Evolutionary conservation across 1,139 yeast species (phyloP), one percentile per base, ranked within the genome.

Genomic region (Blastobotrys illinoisensis): DNA sequence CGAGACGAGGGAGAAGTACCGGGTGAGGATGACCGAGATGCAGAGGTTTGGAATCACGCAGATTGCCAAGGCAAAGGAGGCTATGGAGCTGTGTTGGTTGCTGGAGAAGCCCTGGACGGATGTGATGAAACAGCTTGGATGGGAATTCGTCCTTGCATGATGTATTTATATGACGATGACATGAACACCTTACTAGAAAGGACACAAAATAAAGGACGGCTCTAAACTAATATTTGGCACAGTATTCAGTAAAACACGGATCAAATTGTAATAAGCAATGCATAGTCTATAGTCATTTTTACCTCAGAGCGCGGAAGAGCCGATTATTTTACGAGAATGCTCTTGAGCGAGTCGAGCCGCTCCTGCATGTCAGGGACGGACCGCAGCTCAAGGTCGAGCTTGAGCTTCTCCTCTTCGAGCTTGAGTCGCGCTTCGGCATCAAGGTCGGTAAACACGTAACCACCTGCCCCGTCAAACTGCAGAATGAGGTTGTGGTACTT

Each of bases 401-500:
- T 76, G 55, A 84, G 75, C 66, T 88, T 77, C 66, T 86, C 95
- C 64, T 85, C 87, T 65, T 86, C 95, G 61, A 84, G 79, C 57
- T 77, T 75, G 60, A 88, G 76, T 62, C 95, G 78, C 67, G 81
- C 79, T 46, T 79, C 79, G 20, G 95, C 88, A 69, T 87, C 82
- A 52, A 88, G 77, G 59, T 78, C 76, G 6, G 86, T 86, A 68
- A 86, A 88, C 56, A 76, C 77, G 65, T 86, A 88, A 3, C 85
- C 83, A 1, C 95, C 95, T 65, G 85, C 82, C 16, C 95, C 95
- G 66, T 86, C 93, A 67, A 90, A 89, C 69, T 89, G 91, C 60
- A 91, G 75, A 58, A 91, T 80, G 64, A 81, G 79, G 59, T 85
- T 82, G 70, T 91, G 98, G 75, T 89, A 91, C 70, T 87, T 88